These are phyloP conservation scores for Cryptosporidium meleagridis DNA, from an alignment of 169 alveolate species.

Conservation along the genomic window DNA sequence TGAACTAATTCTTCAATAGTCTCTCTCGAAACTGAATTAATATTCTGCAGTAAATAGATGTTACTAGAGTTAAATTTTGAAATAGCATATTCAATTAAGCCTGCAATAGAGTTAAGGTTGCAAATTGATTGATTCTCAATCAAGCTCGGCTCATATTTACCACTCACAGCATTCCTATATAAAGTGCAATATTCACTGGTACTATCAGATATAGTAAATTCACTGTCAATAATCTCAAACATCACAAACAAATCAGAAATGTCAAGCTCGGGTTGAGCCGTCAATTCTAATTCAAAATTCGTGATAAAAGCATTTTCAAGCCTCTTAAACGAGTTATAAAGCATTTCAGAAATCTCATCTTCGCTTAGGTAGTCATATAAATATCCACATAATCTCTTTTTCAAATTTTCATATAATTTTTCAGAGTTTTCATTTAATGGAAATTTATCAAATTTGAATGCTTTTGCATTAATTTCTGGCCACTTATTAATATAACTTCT, in stretches of 20 bases:
- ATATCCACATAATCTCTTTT: background rate
- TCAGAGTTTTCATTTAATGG: background rate
- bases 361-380: background rate
- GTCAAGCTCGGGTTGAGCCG: background rate
- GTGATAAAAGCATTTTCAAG: background rate
- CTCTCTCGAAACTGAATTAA: background rate
- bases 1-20: background rate
- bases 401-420: background rate
- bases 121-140: background rate
- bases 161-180: constrained; percentile 8
- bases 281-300: background rate
- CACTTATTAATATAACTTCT: background rate
- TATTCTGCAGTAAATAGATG: background rate
- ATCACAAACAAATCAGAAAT: constrained; percentile 39
- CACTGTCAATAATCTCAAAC: constrained; percentile 43
- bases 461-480: background rate
- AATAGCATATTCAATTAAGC: background rate
- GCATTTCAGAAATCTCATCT: background rate
- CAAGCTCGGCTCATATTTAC: background rate
- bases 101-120: background rate
- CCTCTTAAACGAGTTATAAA: constrained; percentile 11
- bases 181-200: constrained; percentile 5
- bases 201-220: constrained; percentile 3
- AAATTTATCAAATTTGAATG: background rate
- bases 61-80: background rate